Evolutionary conservation across 73 alveolate species (phyloP).

Genomic region (Tetrahymena malaccensis): DNA sequence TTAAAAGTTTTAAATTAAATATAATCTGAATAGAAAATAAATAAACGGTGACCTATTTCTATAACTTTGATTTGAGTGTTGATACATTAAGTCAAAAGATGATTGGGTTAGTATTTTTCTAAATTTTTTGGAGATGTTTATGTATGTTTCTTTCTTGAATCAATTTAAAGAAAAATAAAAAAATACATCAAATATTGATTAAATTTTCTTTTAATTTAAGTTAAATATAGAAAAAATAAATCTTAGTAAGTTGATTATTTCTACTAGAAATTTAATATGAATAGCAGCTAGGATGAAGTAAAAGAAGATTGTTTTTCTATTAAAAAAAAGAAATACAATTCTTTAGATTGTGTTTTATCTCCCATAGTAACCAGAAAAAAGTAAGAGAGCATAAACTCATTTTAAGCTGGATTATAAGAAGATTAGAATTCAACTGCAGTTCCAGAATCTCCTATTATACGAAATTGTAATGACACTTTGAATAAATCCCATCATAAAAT

Average conservation of each 20-base stretch:
- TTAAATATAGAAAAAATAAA: neutral
- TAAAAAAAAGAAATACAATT: neutral
- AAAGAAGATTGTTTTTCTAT: neutral
- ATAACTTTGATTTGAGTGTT: too few species aligned
- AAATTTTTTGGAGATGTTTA: too few species aligned
- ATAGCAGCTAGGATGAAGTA: neutral
- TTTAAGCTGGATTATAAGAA: neutral
- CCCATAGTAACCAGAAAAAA: neutral
- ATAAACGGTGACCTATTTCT: too few species aligned
- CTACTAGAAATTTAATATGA: neutral
- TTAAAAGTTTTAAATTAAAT: too few species aligned
- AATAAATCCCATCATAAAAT: neutral
- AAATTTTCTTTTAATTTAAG: neutral
- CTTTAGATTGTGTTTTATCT: neutral
- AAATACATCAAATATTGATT: too few species aligned
- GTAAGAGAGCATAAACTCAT: neutral
- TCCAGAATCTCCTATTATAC: neutral
- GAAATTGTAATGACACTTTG: neutral
- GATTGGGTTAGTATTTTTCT: too few species aligned
- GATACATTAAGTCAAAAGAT: too few species aligned
- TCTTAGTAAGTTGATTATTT: neutral
- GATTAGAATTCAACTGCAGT: neutral
- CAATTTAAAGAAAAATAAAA: neutral
- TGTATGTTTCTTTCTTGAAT: neutral
- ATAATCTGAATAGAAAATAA: too few species aligned